A percentile compares a stretch with the other conserved stretches of the same genome.
Conservation (phyloP, 2,329 filamentous ascomycete genomes). For the Phialophora verrucosa region DNA sequence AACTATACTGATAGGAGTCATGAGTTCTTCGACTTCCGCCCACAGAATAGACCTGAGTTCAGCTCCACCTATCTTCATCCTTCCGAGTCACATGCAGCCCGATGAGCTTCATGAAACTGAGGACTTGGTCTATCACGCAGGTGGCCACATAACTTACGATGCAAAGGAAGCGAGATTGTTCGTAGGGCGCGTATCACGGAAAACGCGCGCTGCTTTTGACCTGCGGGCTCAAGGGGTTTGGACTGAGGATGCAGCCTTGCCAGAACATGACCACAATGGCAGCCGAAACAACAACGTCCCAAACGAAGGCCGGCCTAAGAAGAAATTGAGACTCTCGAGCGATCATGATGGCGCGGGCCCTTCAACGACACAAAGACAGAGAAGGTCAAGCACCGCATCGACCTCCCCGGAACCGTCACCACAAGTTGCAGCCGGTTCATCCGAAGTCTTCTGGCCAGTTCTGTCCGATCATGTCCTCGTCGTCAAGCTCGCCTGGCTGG, state of each 20-base stretch:
- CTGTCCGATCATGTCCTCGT: slow-evolving; percentile 53
- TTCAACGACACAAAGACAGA: slow-evolving; percentile 15
- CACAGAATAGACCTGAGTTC: slow-evolving; percentile 26
- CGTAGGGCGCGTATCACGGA: slow-evolving; percentile 73
- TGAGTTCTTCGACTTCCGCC: background rate
- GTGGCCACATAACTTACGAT: slow-evolving; percentile 71
- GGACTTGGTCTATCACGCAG: slow-evolving; percentile 61
- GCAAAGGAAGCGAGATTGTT: slow-evolving; percentile 74
- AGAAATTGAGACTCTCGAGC: slow-evolving; percentile 22
- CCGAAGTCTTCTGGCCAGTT: slow-evolving; percentile 28
- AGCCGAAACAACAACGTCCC: background rate
- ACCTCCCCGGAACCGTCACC: slow-evolving; percentile 18
- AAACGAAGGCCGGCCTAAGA: slow-evolving; percentile 18
- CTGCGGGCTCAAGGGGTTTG: slow-evolving; percentile 69
- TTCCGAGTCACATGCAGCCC: slow-evolving; percentile 70
- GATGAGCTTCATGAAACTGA: slow-evolving; percentile 69
- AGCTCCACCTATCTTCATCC: slow-evolving; percentile 72
- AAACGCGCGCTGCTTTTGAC: slow-evolving; percentile 76
- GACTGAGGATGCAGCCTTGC: slow-evolving; percentile 46
- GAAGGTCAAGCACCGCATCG: slow-evolving; percentile 21
- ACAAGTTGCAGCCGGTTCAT: slow-evolving; percentile 3
- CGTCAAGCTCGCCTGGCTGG: slow-evolving; percentile 61
- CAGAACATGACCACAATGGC: background rate
- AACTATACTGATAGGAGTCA: background rate
- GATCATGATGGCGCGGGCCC: slow-evolving; percentile 15